Base-by-base conservation (phyloP, 2,329 filamentous ascomycete genomes). In the Dothiorella sarmentorum region DNA sequence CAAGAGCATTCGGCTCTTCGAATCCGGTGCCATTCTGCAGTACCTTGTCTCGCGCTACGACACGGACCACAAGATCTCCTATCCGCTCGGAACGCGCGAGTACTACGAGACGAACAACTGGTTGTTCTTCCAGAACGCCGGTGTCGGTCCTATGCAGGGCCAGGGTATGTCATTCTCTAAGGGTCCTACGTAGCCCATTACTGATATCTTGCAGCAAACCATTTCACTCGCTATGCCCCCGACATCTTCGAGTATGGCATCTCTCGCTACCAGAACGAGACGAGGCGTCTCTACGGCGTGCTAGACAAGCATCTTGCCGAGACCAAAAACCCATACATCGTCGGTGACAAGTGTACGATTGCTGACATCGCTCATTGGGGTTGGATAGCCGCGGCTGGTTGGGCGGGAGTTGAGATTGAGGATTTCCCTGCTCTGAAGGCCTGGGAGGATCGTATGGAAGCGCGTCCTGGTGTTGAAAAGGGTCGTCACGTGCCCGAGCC, bases 41-140 rank as follows among this genome's bases (percentile, higher is more conserved):
- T 96, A 96, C 71, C 82, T 96, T 5, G 85, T 88, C 17, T 88
- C 91, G 55, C 83, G 85, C 61, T 96, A 96, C 71, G 91, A 96
- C 73, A 81, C 80, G 26, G 87, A 92, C 56, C 78, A 94, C 79
- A 93, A 91, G 77, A 83, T 96, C 61, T 91, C 86, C 43, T 96
- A 89, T 70, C 88, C 57, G 26, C 20, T 74, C 20, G 90, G 85
- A 11, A 83, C 84, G 6, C 79, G 85, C 45, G 91, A 96, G 73
- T 83, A 86, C 72, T 91, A 88, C 74, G 89, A 95, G 73, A 82
- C 85, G 69, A 90, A 85, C 68, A 92, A 84, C 75, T 96, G 91
- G 90, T 69, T 85, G 27, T 79, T 78, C 67, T 79, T 76, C 80
- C 85, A 92, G 74, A 93, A 92, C 75, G 87, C 86, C 2, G 90